phyloP scores from a whole-genome alignment of 805 yeast species.

The Candida nanaspora region DNA sequence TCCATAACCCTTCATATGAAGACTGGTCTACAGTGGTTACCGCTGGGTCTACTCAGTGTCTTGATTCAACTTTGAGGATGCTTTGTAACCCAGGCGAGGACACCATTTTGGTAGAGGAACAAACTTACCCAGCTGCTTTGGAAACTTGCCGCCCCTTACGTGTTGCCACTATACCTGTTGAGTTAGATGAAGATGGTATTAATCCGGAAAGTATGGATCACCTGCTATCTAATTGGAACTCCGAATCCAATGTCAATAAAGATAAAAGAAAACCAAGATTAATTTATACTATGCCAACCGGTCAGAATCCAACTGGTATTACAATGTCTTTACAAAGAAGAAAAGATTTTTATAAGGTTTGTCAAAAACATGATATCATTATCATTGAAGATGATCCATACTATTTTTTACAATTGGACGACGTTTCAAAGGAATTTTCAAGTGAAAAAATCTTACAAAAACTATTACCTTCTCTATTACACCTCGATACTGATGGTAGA shows the following conservation, averaged over 20 bases:
- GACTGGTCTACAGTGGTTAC: conserved; percentile 70
- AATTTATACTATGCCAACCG: conserved; percentile 68
- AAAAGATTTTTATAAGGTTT: conserved; percentile 47
- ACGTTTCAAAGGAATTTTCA: conserved; percentile 34
- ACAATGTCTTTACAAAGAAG: conserved; percentile 54
- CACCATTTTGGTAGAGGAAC: conserved; percentile 74
- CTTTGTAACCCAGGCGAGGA: conserved; percentile 69
- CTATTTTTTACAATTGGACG: conserved; percentile 61
- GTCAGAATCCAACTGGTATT: conserved; percentile 83
- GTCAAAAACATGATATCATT: conserved; percentile 60
- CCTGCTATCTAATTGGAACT: conserved; percentile 63
- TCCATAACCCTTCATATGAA: conserved; percentile 37
- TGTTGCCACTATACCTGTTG: conserved; percentile 59
- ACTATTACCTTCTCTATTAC: conserved; percentile 55
- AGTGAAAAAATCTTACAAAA: conserved; percentile 40
- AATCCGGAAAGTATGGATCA: conserved; percentile 61
- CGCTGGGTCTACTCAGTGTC: conserved; percentile 84
- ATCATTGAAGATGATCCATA: conserved; percentile 85
- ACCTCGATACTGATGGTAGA: conserved; percentile 71
- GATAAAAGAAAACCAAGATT: conserved; percentile 41
- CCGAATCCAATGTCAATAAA: conserved; percentile 23
- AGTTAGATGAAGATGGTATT: conserved; percentile 74
- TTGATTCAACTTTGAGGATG: conserved; percentile 79
- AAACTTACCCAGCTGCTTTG: conserved; percentile 75
- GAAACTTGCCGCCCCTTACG: conserved; percentile 77